A percentile compares a stretch with the other conserved stretches of the same genome.
Evolutionary conservation across 2,329 filamentous ascomycete genomes (phyloP).

Genomic region (Penicillium sp.): DNA sequence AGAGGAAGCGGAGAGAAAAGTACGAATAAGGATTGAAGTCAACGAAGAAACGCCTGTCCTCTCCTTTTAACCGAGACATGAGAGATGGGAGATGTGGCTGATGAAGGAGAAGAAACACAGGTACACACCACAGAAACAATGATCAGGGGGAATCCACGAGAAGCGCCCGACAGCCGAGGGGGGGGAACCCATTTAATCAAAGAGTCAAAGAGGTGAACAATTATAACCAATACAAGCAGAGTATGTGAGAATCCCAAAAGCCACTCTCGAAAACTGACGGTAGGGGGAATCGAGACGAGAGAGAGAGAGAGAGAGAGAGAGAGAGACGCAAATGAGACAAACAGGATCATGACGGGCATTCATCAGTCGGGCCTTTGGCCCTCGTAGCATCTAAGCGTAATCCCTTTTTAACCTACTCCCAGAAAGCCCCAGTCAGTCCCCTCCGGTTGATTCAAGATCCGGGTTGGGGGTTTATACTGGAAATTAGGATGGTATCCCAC

Average conservation of each 20-base stretch:
- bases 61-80: conserved; percentile 20
- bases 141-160: conserved; percentile 17
- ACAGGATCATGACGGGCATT: conserved; percentile 26
- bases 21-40: background rate
- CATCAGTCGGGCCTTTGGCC: conserved; percentile 18
- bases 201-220: background rate
- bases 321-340: background rate
- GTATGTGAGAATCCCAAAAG: conserved; percentile 11
- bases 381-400: conserved; percentile 14
- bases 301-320: conserved; percentile 9
- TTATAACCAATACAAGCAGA: conserved; percentile 8
- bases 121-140: background rate
- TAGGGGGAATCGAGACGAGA: conserved; percentile 8
- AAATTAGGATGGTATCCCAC: conserved; percentile 35
- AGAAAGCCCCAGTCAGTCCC: conserved; percentile 45
- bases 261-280: background rate
- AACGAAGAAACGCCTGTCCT: conserved; percentile 19
- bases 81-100: background rate
- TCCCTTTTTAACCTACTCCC: conserved; percentile 36
- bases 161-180: conserved; percentile 10
- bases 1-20: conserved; percentile 6
- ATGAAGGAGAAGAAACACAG: conserved; percentile 6
- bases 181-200: background rate
- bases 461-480: conserved; percentile 36
- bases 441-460: conserved; percentile 40